These are phyloP conservation scores for Vigna hirtella DNA, from an alignment of 306 rosid genomes.

Conservation along the genomic window DNA sequence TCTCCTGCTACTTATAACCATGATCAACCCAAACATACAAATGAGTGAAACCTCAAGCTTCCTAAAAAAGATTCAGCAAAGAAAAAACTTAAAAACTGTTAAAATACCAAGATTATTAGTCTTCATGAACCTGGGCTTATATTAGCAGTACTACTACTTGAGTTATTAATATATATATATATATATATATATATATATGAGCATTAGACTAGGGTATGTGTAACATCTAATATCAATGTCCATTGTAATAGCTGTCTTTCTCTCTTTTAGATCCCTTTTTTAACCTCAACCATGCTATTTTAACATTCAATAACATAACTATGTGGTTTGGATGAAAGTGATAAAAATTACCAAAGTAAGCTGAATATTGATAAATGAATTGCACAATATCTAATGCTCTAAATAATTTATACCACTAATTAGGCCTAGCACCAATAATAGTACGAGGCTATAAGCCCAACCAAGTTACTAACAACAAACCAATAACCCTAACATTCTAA, in stretches of 20 bases:
- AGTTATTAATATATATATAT: background rate
- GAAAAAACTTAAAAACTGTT: background rate
- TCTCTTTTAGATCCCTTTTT: background rate
- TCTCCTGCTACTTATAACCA: background rate
- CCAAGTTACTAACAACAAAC: conserved; percentile 32
- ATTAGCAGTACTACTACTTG: background rate
- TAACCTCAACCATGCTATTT: background rate
- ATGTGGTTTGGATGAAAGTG: background rate
- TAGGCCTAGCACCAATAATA: background rate
- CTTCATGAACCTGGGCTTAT: background rate
- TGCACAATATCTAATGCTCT: background rate
- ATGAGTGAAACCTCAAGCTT: background rate
- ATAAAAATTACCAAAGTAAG: background rate
- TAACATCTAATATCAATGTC: conserved; percentile 21
- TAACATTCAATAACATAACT: background rate
- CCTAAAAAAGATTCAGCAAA: background rate
- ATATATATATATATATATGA: background rate
- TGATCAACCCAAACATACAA: background rate
- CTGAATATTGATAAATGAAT: conserved; percentile 15
- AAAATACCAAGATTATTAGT: background rate
- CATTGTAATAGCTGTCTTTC: conserved; percentile 2
- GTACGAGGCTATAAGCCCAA: conserved; percentile 14
- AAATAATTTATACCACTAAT: background rate
- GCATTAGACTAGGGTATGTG: background rate
- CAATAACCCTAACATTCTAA: conserved; percentile 15